A percentile compares a stretch with the other conserved stretches of the same genome.
Conservation (phyloP, 2,329 filamentous ascomycete species). For the Penicillium hordei region DNA sequence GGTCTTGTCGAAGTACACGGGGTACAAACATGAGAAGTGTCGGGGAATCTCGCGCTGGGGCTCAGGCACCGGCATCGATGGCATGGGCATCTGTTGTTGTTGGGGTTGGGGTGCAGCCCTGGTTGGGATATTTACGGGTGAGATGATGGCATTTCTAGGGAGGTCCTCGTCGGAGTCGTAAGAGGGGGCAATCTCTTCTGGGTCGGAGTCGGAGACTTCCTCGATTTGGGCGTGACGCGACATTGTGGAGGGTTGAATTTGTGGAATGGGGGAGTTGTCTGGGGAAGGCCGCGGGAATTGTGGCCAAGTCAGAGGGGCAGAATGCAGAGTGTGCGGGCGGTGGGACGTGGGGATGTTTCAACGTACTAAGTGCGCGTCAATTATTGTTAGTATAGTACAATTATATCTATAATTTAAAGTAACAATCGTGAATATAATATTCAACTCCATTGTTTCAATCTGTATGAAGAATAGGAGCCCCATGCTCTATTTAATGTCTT, state of each 20-base stretch:
- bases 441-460: background rate
- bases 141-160: conserved; percentile 40
- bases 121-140: conserved; percentile 34
- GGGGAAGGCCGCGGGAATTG: conserved; percentile 22
- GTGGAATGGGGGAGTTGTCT: conserved; percentile 10
- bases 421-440: background rate
- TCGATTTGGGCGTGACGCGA: conserved; percentile 80
- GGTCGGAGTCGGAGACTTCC: conserved; percentile 89
- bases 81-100: conserved; percentile 12
- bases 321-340: conserved; percentile 17
- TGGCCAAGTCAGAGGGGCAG: conserved; percentile 19
- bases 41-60: conserved; percentile 61
- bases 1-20: conserved; percentile 85
- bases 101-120: conserved; percentile 8
- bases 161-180: conserved; percentile 53
- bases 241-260: conserved; percentile 53
- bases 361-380: background rate
- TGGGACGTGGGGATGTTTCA: conserved; percentile 6
- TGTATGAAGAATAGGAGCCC: background rate
- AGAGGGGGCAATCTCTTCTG: conserved; percentile 78
- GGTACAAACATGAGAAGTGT: conserved; percentile 86
- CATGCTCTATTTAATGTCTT: background rate
- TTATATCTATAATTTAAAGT: background rate
- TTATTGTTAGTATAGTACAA: too few species aligned
- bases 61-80: conserved; percentile 33